These are phyloP conservation scores for Hypoxylon fragiforme DNA, from an alignment of 495 filamentous ascomycete genomes.

Conservation along the genomic window DNA sequence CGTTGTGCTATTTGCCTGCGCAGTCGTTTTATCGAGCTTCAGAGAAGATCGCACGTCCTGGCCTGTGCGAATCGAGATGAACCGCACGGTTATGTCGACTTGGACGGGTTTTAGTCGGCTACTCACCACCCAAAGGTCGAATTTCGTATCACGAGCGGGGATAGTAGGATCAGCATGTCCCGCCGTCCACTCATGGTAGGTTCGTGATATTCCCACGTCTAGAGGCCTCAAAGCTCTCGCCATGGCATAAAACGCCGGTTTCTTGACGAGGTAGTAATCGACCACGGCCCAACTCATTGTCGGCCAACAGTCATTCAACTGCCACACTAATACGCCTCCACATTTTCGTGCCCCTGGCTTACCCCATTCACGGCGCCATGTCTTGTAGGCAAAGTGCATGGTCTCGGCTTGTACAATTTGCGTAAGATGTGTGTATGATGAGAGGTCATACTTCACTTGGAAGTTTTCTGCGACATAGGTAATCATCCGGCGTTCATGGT, in stretches of 20 bases:
- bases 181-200: slow-evolving; percentile 63
- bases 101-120: slow-evolving; percentile 46
- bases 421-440: slow-evolving; percentile 71
- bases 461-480: slow-evolving; percentile 80
- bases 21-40: slow-evolving; percentile 48
- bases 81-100: slow-evolving; percentile 61
- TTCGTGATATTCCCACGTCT: slow-evolving; percentile 66
- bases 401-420: slow-evolving; percentile 83
- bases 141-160: slow-evolving; percentile 51
- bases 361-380: slow-evolving; percentile 75
- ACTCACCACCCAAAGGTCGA: slow-evolving; percentile 74
- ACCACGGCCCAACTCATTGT: slow-evolving; percentile 77
- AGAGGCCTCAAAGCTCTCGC: slow-evolving; percentile 67
- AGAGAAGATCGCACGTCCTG: slow-evolving; percentile 51
- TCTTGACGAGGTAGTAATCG: slow-evolving; percentile 75
- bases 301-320: slow-evolving; percentile 91
- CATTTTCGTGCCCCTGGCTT: slow-evolving; percentile 63
- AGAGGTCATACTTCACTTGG: slow-evolving; percentile 48
- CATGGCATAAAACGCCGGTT: slow-evolving; percentile 77
- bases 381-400: slow-evolving; percentile 72
- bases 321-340: slow-evolving; percentile 87
- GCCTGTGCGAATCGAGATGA: slow-evolving; percentile 68
- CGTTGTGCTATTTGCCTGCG: slow-evolving; percentile 68
- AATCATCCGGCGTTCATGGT: slow-evolving; percentile 72
- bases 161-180: slow-evolving; percentile 54